These are phyloP conservation scores for Candida sp. DNA, from an alignment of 1,139 yeast species.

Conservation along the genomic window DNA sequence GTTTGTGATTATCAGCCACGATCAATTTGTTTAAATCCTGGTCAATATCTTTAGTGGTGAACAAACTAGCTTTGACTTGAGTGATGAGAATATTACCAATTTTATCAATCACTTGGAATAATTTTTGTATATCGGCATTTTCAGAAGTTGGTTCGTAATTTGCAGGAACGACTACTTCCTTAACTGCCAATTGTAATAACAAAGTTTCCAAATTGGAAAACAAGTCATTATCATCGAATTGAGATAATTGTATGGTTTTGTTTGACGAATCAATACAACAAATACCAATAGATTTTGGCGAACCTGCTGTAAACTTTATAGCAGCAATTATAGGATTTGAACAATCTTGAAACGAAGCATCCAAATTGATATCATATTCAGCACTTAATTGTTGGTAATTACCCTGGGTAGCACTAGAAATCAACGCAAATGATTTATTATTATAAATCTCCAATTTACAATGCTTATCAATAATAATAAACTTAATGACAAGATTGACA, in stretches of 20 bases:
- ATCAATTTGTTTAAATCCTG: conserved; percentile 69
- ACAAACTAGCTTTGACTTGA: conserved; percentile 53
- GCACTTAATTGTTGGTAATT: conserved; percentile 54
- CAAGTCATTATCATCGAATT: conserved; percentile 84
- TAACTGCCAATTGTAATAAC: conserved; percentile 83
- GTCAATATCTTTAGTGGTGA: conserved; percentile 61
- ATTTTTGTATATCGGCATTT: conserved; percentile 42
- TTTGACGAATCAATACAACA: conserved; percentile 76
- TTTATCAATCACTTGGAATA: conserved; percentile 64
- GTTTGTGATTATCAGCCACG: conserved; percentile 28
- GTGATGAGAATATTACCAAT: conserved; percentile 71
- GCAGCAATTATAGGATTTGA: conserved; percentile 77
- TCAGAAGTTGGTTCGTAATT: conserved; percentile 31
- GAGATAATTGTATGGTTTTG: conserved; percentile 65
- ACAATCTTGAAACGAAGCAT: conserved; percentile 58
- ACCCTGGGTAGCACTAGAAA: conserved; percentile 83
- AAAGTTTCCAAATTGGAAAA: conserved; percentile 84
- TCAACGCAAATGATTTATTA: conserved; percentile 54
- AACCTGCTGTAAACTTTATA: conserved; percentile 50
- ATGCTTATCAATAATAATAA: conserved; percentile 68
- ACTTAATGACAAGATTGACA: conserved; percentile 55
- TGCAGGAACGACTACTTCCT: conserved; percentile 70
- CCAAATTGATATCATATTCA: conserved; percentile 55
- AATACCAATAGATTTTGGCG: conserved; percentile 61
- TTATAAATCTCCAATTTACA: conserved; percentile 71